phyloP scores from a whole-genome alignment of 2,329 filamentous ascomycete genomes.

The Colletotrichum orchidophilum region DNA sequence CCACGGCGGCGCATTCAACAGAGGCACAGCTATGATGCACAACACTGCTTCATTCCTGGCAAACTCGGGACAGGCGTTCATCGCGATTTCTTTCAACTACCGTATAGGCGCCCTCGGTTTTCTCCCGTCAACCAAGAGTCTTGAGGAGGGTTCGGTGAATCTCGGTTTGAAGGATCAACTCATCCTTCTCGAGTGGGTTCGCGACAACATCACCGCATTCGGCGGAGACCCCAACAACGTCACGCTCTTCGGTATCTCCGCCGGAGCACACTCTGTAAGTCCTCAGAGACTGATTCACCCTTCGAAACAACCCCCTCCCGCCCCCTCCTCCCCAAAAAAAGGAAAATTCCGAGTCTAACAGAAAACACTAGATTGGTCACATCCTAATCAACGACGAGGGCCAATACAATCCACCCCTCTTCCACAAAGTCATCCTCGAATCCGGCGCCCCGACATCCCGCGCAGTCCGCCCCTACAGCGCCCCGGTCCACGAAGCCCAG shows the following conservation, averaged over 20 bases:
- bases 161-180: slow-evolving; percentile 72
- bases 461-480: slow-evolving; percentile 60
- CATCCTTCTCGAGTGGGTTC: slow-evolving; percentile 68
- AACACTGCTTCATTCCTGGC: slow-evolving; percentile 70
- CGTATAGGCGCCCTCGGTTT: slow-evolving; percentile 76
- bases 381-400: slow-evolving; percentile 60
- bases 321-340: background rate
- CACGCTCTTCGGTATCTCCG: slow-evolving; percentile 69
- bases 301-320: background rate
- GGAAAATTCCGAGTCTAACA: background rate
- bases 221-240: slow-evolving; percentile 68
- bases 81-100: slow-evolving; percentile 70
- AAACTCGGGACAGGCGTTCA: slow-evolving; percentile 61
- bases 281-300: background rate
- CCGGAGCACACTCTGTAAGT: slow-evolving; percentile 68
- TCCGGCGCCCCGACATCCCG: slow-evolving; percentile 66
- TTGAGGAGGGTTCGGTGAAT: slow-evolving; percentile 67
- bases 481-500: slow-evolving; percentile 66
- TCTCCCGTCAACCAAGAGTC: slow-evolving; percentile 63
- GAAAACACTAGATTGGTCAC: slow-evolving; percentile 66
- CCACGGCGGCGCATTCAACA: slow-evolving; percentile 72
- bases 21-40: slow-evolving; percentile 61
- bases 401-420: slow-evolving; percentile 51
- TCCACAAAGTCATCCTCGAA: slow-evolving; percentile 65
- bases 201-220: slow-evolving; percentile 66